Evolutionary conservation across 768 basidiomycete genomes (phyloP).

Genomic region (Boletus eberwhitei): DNA sequence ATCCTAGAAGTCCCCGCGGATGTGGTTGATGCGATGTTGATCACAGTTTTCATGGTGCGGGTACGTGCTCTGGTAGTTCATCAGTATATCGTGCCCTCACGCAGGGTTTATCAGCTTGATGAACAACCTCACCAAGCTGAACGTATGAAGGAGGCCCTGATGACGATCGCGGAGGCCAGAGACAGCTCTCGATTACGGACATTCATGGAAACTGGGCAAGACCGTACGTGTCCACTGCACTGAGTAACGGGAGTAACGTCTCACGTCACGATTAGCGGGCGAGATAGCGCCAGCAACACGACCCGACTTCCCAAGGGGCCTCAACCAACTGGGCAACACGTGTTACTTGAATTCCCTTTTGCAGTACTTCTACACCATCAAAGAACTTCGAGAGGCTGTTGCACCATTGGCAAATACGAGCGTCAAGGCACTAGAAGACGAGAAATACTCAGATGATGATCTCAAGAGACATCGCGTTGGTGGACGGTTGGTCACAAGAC

Average conservation of each 20-base stretch:
- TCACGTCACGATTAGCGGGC: constrained; percentile 48
- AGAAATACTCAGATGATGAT: constrained; percentile 77
- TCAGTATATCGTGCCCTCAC: constrained; percentile 7
- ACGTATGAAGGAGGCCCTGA: constrained; percentile 69
- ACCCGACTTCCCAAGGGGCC: constrained; percentile 75
- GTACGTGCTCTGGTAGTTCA: constrained; percentile 37
- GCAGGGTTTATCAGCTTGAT: constrained; percentile 47
- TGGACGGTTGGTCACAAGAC: constrained; percentile 74
- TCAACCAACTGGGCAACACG: constrained; percentile 87
- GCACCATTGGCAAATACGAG: constrained; percentile 53
- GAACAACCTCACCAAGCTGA: constrained; percentile 67
- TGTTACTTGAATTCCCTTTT: constrained; percentile 78
- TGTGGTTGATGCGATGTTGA: constrained; percentile 75
- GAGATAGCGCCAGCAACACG: constrained; percentile 51
- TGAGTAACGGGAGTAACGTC: background rate
- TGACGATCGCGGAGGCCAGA: constrained; percentile 69
- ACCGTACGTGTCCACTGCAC: constrained; percentile 56
- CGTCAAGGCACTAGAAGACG: constrained; percentile 56
- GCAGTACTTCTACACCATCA: constrained; percentile 96
- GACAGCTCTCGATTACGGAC: constrained; percentile 69
- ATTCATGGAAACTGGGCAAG: constrained; percentile 62
- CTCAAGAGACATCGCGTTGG: constrained; percentile 83
- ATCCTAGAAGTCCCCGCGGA: constrained; percentile 67
- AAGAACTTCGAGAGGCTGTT: constrained; percentile 78
- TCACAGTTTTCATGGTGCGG: constrained; percentile 69